phyloP scores from a whole-genome alignment of 345 rosid species.

The Ceriops decandra region DNA sequence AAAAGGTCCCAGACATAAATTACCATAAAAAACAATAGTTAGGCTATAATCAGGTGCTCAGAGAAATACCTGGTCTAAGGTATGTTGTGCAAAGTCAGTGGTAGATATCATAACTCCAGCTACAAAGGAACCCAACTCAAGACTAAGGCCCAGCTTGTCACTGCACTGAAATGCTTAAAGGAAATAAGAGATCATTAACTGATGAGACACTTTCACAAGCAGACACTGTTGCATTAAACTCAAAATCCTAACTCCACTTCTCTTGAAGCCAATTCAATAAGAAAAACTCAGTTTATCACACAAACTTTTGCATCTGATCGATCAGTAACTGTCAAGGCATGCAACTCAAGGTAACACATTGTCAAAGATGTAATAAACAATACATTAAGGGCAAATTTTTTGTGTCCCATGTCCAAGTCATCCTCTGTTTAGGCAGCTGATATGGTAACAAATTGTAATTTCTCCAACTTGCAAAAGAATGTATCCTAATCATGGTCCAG shows the following conservation, averaged over 20 bases:
- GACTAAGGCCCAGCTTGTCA: conserved; percentile 99
- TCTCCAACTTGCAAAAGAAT: no score
- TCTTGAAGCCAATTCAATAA: background rate
- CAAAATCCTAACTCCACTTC: background rate
- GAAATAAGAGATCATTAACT: conserved; percentile 12
- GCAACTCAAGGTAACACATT: background rate
- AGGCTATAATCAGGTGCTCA: background rate
- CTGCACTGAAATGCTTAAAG: conserved; percentile 81
- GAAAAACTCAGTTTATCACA: background rate
- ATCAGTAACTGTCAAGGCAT: background rate
- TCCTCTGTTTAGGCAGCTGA: background rate
- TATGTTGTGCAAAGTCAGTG: conserved; percentile 89
- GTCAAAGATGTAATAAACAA: background rate
- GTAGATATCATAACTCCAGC: conserved; percentile 99
- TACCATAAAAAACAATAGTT: conserved; percentile 3
- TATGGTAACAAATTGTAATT: background rate
- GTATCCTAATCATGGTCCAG: no score
- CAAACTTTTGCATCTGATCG: background rate
- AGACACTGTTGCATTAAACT: conserved; percentile 1
- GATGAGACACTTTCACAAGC: background rate
- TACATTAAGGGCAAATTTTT: background rate
- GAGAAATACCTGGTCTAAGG: conserved; percentile 81
- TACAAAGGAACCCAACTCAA: conserved; percentile 94
- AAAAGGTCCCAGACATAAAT: background rate
- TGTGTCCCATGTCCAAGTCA: background rate